A percentile compares a stretch with the other conserved stretches of the same genome.
These are phyloP conservation scores for Leonotis leonurus DNA, from an alignment of 257 asterid genomes.

Conservation along the genomic window DNA sequence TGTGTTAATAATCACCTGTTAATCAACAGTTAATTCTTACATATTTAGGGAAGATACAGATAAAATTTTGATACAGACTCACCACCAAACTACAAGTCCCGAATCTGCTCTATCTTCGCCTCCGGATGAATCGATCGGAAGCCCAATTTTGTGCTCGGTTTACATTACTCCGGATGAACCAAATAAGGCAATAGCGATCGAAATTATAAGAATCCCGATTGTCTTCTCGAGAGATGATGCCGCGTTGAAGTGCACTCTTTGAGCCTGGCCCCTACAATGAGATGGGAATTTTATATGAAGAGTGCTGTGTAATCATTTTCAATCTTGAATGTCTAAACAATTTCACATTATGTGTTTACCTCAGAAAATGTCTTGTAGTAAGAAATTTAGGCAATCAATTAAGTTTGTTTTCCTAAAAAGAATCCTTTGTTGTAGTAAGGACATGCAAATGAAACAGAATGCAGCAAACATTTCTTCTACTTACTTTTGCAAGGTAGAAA, in stretches of 20 bases:
- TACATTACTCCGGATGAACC: conserved; percentile 9
- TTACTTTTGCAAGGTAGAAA: conserved; percentile 74
- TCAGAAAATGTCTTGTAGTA: neutral
- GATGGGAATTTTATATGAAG: neutral
- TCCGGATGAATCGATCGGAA: neutral
- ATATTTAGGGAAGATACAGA: neutral
- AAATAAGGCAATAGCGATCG: conserved; percentile 19
- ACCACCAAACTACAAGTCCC: conserved; percentile 5
- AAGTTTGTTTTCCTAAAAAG: neutral
- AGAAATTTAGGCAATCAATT: neutral
- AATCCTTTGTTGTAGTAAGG: neutral
- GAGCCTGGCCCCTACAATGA: conserved; percentile 62
- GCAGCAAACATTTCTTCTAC: conserved; percentile 8
- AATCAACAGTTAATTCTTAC: neutral
- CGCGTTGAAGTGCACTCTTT: conserved; percentile 51
- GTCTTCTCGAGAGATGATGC: conserved; percentile 34
- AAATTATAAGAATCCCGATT: conserved; percentile 21
- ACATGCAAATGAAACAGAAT: neutral
- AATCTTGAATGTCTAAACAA: neutral
- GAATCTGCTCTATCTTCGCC: neutral
- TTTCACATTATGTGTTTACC: neutral
- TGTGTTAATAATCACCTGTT: conserved; percentile 3
- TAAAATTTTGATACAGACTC: conserved; percentile 1
- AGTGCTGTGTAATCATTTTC: neutral
- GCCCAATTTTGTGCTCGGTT: neutral